Percentiles rank a stretch among this genome's conserved stretches.
phyloP scores from a whole-genome alignment of 257 asterid species.

The Solanum etuberosum region DNA sequence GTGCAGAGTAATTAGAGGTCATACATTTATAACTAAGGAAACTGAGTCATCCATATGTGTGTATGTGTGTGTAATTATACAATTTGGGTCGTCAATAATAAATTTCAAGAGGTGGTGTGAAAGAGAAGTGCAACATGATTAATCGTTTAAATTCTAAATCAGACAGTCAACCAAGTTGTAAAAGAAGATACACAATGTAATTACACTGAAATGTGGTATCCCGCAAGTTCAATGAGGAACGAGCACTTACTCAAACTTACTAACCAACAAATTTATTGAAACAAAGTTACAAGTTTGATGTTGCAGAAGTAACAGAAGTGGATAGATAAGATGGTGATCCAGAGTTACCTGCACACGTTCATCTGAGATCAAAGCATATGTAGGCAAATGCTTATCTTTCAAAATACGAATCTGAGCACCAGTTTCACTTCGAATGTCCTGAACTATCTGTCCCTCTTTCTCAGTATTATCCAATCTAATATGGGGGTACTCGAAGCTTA shows the following conservation, averaged over 20 bases:
- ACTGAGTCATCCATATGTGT: neutral
- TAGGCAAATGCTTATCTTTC: constrained; percentile 10
- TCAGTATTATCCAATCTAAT: constrained; percentile 8
- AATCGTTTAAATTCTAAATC: neutral
- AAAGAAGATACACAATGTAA: neutral
- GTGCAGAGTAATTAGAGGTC: neutral
- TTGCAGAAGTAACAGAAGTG: neutral
- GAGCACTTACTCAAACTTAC: neutral
- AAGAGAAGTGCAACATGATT: neutral
- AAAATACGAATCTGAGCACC: constrained; percentile 11
- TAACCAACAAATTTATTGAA: neutral
- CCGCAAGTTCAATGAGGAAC: neutral
- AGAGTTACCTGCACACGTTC: constrained; percentile 9
- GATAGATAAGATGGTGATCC: neutral
- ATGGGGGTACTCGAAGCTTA: neutral
- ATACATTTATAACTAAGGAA: neutral
- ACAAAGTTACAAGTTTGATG: neutral
- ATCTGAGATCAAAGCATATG: constrained; percentile 7
- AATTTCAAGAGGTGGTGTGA: neutral
- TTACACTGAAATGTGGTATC: neutral
- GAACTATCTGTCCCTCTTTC: constrained; percentile 14
- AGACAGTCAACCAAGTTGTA: neutral
- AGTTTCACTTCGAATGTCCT: constrained; percentile 10
- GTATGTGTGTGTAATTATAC: neutral
- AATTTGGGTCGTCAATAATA: neutral